Evolutionary conservation across 345 rosid species (phyloP).

Genomic region (Sonneratia caseolaris): DNA sequence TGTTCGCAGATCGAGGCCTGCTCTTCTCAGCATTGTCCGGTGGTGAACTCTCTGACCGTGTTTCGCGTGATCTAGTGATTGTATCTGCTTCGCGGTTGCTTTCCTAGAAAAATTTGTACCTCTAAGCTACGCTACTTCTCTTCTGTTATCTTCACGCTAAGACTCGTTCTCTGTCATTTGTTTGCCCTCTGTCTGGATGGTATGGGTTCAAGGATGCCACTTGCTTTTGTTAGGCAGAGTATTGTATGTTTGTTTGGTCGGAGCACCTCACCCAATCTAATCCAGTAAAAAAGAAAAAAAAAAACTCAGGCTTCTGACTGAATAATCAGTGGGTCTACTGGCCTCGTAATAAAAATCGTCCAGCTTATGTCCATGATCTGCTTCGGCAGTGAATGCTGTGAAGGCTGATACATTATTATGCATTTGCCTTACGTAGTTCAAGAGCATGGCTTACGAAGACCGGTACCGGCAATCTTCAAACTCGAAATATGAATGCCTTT

Average conservation of each 20-base stretch:
- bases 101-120: too few species aligned
- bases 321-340: neutral
- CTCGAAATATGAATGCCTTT: constrained; percentile 60
- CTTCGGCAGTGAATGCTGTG: neutral
- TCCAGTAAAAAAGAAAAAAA: neutral
- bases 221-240: neutral
- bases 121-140: too few species aligned
- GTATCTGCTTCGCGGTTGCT: neutral
- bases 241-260: neutral
- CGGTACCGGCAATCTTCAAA: constrained; percentile 12
- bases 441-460: constrained; percentile 25
- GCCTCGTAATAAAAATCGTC: neutral
- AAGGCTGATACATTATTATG: neutral
- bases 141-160: too few species aligned
- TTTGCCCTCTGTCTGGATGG: too few species aligned
- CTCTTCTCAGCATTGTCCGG: neutral
- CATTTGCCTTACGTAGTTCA: neutral
- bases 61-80: neutral
- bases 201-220: too few species aligned
- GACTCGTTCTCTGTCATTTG: too few species aligned
- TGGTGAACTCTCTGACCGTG: neutral
- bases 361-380: neutral
- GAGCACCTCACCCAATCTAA: neutral
- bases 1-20: neutral
- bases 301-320: neutral